Percentiles rank a stretch among this genome's conserved stretches.
Evolutionary conservation across 306 rosid genomes (phyloP).

Genomic region (cucumber (Cucumis sativus)): DNA sequence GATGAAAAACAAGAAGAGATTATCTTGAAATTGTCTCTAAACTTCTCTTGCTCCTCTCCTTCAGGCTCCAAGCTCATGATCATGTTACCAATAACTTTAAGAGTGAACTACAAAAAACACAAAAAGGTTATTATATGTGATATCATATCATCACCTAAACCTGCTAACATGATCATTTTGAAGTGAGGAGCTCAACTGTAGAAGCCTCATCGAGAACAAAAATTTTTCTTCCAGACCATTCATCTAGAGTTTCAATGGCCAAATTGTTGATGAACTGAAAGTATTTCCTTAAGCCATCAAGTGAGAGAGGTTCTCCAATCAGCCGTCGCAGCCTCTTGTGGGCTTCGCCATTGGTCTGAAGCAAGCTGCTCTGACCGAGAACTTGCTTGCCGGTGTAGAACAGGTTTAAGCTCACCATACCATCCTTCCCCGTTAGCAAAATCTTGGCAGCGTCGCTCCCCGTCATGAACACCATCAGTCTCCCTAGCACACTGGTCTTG

Average conservation of each 20-base stretch:
- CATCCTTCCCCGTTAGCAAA: slow-evolving; percentile 61
- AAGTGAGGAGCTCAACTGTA: slow-evolving; percentile 43
- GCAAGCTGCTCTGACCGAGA: slow-evolving; percentile 71
- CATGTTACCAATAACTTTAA: slow-evolving; percentile 85
- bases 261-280: slow-evolving; percentile 59
- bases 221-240: slow-evolving; percentile 46
- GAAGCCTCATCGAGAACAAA: slow-evolving; percentile 72
- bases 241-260: slow-evolving; percentile 48
- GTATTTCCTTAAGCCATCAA: slow-evolving; percentile 64
- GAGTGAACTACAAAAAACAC: slow-evolving; percentile 46
- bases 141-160: neutral
- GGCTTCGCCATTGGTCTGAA: slow-evolving; percentile 63
- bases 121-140: neutral
- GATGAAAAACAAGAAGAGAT: slow-evolving; percentile 81
- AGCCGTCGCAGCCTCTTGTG: slow-evolving; percentile 68
- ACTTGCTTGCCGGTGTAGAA: slow-evolving; percentile 72
- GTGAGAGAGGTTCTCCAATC: slow-evolving; percentile 63
- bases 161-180: neutral
- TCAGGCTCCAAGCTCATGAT: slow-evolving; percentile 83
- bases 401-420: slow-evolving; percentile 72
- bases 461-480: slow-evolving; percentile 72
- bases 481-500: slow-evolving; percentile 65
- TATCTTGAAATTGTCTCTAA: slow-evolving; percentile 60
- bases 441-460: slow-evolving; percentile 81
- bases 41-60: slow-evolving; percentile 71